phyloP scores from a whole-genome alignment of 1,139 yeast species.

The Petasospora fabianii region DNA sequence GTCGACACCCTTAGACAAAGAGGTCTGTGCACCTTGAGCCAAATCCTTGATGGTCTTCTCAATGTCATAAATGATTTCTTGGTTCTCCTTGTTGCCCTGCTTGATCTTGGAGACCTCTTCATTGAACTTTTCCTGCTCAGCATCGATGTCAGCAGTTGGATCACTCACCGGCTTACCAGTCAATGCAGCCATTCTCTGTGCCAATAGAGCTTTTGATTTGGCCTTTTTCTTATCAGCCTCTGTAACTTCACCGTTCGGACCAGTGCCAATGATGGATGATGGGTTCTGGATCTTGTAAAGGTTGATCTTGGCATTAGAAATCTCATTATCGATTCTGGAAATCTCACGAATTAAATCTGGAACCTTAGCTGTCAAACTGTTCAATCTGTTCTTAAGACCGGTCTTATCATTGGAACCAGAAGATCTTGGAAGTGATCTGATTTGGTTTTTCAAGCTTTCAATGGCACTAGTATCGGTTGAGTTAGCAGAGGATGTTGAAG shows the following conservation, averaged over 20 bases:
- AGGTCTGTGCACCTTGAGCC: constrained; percentile 28
- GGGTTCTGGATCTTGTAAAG: constrained; percentile 69
- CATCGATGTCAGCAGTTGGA: constrained; percentile 46
- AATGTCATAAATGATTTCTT: constrained; percentile 31
- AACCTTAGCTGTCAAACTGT: constrained; percentile 60
- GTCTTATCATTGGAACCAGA: constrained; percentile 33
- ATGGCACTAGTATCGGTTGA: constrained; percentile 44
- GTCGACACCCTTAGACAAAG: constrained; percentile 30
- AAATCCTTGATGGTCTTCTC: constrained; percentile 35
- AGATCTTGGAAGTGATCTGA: constrained; percentile 36
- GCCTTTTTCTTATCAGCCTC: constrained; percentile 80
- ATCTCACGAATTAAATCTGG: constrained; percentile 71
- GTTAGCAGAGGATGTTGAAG: constrained; percentile 17
- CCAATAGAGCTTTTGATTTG: constrained; percentile 69
- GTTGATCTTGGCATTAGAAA: constrained; percentile 64
- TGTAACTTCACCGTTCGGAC: constrained; percentile 80
- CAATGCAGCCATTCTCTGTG: constrained; percentile 86
- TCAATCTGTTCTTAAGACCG: constrained; percentile 30
- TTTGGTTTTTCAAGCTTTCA: constrained; percentile 59
- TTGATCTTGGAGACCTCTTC: constrained; percentile 50
- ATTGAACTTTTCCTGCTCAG: constrained; percentile 53
- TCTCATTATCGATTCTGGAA: constrained; percentile 60
- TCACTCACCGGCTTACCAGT: constrained; percentile 66
- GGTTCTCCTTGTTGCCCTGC: constrained; percentile 30
- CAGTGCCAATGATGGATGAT: constrained; percentile 65